phyloP scores from a whole-genome alignment of 2,329 filamentous ascomycete species.

The Fusarium sp. region DNA sequence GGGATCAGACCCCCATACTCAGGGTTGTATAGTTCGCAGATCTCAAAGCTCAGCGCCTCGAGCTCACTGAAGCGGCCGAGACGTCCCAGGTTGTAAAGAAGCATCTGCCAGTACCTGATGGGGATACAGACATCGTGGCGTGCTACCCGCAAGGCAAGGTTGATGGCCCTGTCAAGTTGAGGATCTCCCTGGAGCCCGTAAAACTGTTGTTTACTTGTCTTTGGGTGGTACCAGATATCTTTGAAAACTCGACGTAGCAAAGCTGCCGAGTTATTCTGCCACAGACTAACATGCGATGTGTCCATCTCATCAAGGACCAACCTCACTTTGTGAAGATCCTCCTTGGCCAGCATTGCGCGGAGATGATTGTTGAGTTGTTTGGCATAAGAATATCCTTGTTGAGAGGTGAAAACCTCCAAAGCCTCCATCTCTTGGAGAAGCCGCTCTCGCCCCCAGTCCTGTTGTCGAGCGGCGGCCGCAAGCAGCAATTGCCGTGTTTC shows the following conservation, averaged over 20 bases:
- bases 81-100: conserved; percentile 59
- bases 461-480: conserved; percentile 44
- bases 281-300: conserved; percentile 43
- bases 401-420: conserved; percentile 9
- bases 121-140: conserved; percentile 51
- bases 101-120: conserved; percentile 55
- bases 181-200: conserved; percentile 32
- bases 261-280: conserved; percentile 43
- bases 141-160: conserved; percentile 45
- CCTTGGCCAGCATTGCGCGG: conserved; percentile 11
- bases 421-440: conserved; percentile 59
- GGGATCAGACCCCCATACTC: conserved; percentile 52
- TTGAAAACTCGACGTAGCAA: conserved; percentile 45
- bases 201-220: conserved; percentile 18
- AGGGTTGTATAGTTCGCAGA: conserved; percentile 55
- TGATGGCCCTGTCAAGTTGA: conserved; percentile 48
- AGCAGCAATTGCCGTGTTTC: conserved; percentile 55
- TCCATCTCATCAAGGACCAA: conserved; percentile 50
- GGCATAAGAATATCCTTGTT: conserved; percentile 33
- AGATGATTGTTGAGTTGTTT: conserved; percentile 42
- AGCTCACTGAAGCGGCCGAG: conserved; percentile 59
- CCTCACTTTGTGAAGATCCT: conserved; percentile 39
- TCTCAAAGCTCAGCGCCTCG: conserved; percentile 56
- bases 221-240: conserved; percentile 46
- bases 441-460: conserved; percentile 56